Conservation (phyloP, 768 basidiomycete genomes). For the Suillus spraguei region DNA sequence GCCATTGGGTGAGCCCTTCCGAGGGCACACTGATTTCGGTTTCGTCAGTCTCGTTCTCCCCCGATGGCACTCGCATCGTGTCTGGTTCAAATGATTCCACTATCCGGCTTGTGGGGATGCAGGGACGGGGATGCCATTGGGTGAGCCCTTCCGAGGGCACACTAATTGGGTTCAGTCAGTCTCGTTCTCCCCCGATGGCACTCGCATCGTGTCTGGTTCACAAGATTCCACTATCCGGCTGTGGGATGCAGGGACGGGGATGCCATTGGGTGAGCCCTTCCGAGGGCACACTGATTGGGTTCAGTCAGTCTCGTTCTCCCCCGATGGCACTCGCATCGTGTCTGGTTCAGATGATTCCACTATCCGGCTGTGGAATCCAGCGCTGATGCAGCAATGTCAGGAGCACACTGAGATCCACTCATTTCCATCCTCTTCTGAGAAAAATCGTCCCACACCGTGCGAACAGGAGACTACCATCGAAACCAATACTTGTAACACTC, state of each 20-base stretch:
- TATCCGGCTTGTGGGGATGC: constrained; percentile 20
- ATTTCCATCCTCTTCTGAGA: not conserved
- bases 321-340: constrained; percentile 20
- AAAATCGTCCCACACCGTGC: not conserved
- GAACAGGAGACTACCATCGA: not conserved
- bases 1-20: not conserved
- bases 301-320: constrained; percentile 21
- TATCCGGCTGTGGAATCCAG: constrained; percentile 22
- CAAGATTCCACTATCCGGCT: not conserved
- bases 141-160: not conserved
- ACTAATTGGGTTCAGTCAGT: not conserved
- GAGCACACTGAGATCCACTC: not conserved
- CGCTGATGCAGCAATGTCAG: not conserved
- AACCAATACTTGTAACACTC: not conserved
- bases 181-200: not conserved
- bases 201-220: not conserved
- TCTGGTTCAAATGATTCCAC: not conserved
- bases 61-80: not conserved
- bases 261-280: constrained; percentile 4
- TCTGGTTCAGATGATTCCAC: constrained; percentile 21
- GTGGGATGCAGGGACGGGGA: constrained; percentile 12
- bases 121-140: constrained; percentile 20
- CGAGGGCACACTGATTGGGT: constrained; percentile 18
- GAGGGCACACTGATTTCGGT: not conserved
- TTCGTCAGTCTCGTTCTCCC: not conserved